These are phyloP conservation scores for Physcia stellaris DNA, from an alignment of 495 filamentous ascomycete species.

Conservation along the genomic window DNA sequence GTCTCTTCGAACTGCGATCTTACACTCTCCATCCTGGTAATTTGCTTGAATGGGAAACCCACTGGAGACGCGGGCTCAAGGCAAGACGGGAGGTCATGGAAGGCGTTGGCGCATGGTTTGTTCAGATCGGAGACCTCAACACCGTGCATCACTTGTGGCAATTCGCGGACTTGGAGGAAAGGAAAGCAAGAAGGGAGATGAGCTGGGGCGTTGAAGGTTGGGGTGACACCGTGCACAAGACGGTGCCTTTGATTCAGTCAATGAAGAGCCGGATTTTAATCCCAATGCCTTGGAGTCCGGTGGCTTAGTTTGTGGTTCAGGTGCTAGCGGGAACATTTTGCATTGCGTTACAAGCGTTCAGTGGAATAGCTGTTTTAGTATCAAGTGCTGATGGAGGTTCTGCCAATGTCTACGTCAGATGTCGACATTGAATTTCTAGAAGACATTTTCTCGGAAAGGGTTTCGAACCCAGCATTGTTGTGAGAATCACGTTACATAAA, in stretches of 20 bases:
- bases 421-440: too few relatives aligned
- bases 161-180: conserved; percentile 89
- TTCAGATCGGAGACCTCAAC: conserved; percentile 94
- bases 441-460: too few relatives aligned
- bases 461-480: too few relatives aligned
- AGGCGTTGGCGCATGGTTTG: conserved; percentile 96
- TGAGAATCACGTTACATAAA: too few relatives aligned
- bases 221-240: conserved; percentile 98
- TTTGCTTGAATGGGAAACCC: conserved; percentile 93
- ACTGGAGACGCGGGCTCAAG: conserved; percentile 87
- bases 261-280: conserved; percentile 93
- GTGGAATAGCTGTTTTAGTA: too few relatives aligned
- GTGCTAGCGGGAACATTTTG: too few relatives aligned
- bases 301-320: too few relatives aligned
- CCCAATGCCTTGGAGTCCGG: conserved; percentile 91
- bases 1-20: conserved; percentile 90
- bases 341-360: too few relatives aligned
- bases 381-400: too few relatives aligned
- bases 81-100: conserved; percentile 95
- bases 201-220: conserved; percentile 93
- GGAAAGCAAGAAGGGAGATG: conserved; percentile 80
- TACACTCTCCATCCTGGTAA: conserved; percentile 95
- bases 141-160: conserved; percentile 98
- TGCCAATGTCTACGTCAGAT: too few relatives aligned
- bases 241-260: conserved; percentile 85